Base-by-base conservation (phyloP, 768 basidiomycete genomes). In the Kwoniella botswanensis region DNA sequence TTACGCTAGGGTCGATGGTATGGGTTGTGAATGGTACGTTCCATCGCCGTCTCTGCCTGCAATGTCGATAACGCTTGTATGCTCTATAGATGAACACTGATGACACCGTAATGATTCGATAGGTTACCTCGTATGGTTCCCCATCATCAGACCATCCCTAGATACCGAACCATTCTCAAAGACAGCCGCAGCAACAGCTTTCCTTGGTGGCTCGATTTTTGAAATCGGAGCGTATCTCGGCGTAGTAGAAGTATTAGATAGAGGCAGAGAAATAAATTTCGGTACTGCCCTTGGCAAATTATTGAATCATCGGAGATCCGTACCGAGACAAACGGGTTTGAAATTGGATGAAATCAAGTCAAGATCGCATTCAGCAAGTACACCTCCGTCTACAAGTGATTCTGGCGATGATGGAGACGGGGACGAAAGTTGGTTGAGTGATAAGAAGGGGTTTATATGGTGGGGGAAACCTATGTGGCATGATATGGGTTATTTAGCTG, bases 171-270 rank as follows among this genome's bases (percentile, higher is more conserved):
- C 59, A 76, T 76, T 80, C 61, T 78, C 80, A 2, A 80, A 78
- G 0, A 82, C 86, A 6, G 85, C 84, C 2, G 86, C 87, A 11
- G 87, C 87, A 79, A 84, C 86, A 2, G 88, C 88, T 0, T 90
- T 87, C 77, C 70, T 88, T 1, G 89, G 89, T 1, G 89, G 88
- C 1, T 87, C 88, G 2, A 83, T 88, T n/a, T 90, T 90, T 84
- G 87, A 87, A 69, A 66, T 88, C 62, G 89, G 89, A 13, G 85
- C 87, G 0, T 84, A 88, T 35, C 82, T 87, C 24, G 87, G 87
- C 59, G 84, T 89, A 24, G 85, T 87, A 75, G 89, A 89, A 74
- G 88, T 88, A 0, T 54, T 81, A 1, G 78, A 82, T 65, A 76
- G 79, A 46, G 77, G 78, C 1, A 42, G 71, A 55, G 76, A 79